Percentiles rank a stretch among this genome's conserved stretches.
Conservation (phyloP, 805 yeast species). For the Starmera pachycereana region DNA sequence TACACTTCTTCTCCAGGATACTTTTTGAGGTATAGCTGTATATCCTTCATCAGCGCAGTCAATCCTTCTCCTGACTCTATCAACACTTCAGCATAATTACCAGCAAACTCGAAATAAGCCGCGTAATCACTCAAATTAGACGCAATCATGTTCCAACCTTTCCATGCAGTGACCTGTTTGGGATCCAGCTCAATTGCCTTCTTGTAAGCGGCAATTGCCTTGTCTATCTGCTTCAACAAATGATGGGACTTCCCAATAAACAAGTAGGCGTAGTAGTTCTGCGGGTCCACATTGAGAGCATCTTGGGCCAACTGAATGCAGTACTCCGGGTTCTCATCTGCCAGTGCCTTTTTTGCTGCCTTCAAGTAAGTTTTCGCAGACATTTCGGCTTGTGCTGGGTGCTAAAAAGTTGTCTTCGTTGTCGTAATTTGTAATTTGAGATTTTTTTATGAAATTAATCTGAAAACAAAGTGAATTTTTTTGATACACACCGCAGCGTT, state of each 20-base stretch:
- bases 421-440: too few species aligned
- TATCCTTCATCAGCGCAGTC: constrained; percentile 38
- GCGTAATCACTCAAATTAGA: constrained; percentile 27
- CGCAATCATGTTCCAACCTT: constrained; percentile 53
- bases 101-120: constrained; percentile 37
- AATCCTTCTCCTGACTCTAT: constrained; percentile 32
- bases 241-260: constrained; percentile 65
- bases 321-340: constrained; percentile 46
- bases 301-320: constrained; percentile 48
- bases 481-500: too few species aligned
- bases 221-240: constrained; percentile 24
- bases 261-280: constrained; percentile 55
- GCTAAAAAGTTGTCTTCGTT: neutral
- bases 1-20: constrained; percentile 22
- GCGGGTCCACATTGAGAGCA: constrained; percentile 43
- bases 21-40: constrained; percentile 34
- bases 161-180: constrained; percentile 61
- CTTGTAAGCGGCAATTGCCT: constrained; percentile 34
- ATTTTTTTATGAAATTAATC: too few species aligned
- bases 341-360: constrained; percentile 41
- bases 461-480: too few species aligned
- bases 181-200: constrained; percentile 42
- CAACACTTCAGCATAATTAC: constrained; percentile 32
- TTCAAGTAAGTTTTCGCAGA: constrained; percentile 30
- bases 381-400: constrained; percentile 11